Evolutionary conservation across 306 rosid species (phyloP).

Genomic region (Cucumis sativus): DNA sequence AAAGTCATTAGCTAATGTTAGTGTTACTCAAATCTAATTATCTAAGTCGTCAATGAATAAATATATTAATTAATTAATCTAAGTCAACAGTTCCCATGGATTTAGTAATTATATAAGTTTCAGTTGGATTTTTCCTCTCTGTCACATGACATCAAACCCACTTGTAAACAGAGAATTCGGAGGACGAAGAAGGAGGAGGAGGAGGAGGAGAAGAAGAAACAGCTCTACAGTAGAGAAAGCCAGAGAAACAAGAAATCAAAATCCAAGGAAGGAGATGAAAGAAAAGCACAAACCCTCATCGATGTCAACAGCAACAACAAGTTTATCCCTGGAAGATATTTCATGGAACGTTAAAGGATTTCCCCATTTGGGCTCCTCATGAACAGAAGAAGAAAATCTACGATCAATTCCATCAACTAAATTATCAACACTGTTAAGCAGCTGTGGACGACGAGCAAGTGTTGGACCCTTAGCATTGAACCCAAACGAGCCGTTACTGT

Average conservation of each 20-base stretch:
- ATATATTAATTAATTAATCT: not conserved
- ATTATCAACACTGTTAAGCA: slow-evolving; percentile 6
- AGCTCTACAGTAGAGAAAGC: not conserved
- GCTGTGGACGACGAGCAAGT: not conserved
- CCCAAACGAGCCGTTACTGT: not conserved
- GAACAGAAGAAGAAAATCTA: not conserved
- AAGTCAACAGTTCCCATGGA: not conserved
- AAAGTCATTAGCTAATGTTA: not conserved
- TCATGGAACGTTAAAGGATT: slow-evolving; percentile 23
- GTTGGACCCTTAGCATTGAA: slow-evolving; percentile 2
- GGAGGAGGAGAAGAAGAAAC: not conserved
- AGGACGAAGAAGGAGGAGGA: not conserved
- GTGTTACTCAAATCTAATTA: not conserved
- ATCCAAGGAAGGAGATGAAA: not conserved
- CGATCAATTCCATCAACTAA: slow-evolving; percentile 6
- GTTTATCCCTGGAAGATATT: slow-evolving; percentile 24
- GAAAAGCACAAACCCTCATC: slow-evolving; percentile 64
- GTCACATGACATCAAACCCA: not conserved
- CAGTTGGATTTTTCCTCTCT: not conserved
- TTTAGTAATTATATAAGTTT: not conserved
- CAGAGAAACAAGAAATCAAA: not conserved
- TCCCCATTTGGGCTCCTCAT: slow-evolving; percentile 3
- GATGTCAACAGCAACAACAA: slow-evolving; percentile 77
- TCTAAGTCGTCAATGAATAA: not conserved
- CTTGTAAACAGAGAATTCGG: not conserved